phyloP scores from a whole-genome alignment of 352 stramenopile genomes.

The Albugo candida region DNA sequence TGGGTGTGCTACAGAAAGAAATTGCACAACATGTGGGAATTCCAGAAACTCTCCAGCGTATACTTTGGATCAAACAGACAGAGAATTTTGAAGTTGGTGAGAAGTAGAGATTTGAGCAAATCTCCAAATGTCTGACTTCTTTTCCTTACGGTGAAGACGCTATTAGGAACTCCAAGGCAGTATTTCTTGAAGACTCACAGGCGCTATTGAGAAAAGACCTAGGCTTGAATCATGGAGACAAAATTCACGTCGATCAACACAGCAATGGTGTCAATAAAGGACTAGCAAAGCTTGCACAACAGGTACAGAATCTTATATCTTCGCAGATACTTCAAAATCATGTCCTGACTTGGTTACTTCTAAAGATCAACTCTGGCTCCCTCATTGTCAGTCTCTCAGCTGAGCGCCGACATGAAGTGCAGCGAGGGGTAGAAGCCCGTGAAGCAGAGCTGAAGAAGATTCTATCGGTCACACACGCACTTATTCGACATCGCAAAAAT shows the following conservation, averaged over 20 bases:
- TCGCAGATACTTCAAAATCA: neutral
- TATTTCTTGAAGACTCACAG: constrained; percentile 39
- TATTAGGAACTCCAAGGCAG: constrained; percentile 11
- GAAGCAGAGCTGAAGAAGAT: constrained; percentile 71
- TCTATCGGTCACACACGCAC: constrained; percentile 61
- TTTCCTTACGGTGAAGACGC: neutral
- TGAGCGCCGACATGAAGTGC: constrained; percentile 73
- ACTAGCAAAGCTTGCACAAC: constrained; percentile 57
- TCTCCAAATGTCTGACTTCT: neutral
- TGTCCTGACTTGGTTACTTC: neutral
- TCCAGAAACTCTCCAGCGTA: constrained; percentile 56
- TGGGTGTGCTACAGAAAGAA: constrained; percentile 47
- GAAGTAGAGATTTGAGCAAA: neutral
- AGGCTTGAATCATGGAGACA: constrained; percentile 70
- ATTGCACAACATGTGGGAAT: constrained; percentile 71
- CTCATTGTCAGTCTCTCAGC: constrained; percentile 66
- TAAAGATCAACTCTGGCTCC: constrained; percentile 69
- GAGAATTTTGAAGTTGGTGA: constrained; percentile 68
- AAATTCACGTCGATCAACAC: constrained; percentile 76
- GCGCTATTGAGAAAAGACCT: constrained; percentile 68
- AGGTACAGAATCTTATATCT: constrained; percentile 25
- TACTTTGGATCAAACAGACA: constrained; percentile 77
- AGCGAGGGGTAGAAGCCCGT: constrained; percentile 60
- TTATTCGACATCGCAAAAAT: constrained; percentile 23
- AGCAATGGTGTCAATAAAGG: constrained; percentile 58